Base-by-base conservation (phyloP, 1,284 basidiomycete species). In the Filobasidium uniguttulatum region DNA sequence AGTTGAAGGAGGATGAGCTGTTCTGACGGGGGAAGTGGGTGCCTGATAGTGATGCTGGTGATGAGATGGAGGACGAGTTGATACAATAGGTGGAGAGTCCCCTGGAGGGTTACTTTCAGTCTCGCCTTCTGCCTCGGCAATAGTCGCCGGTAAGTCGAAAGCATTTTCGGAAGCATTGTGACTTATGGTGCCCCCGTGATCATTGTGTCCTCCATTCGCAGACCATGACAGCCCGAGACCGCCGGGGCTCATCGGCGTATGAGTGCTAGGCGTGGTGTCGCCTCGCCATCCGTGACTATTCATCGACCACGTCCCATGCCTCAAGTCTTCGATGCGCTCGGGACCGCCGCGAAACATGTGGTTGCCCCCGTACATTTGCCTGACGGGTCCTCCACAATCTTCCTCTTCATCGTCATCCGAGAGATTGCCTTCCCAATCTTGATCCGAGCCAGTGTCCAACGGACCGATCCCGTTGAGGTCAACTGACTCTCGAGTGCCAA, bases 401-500 rank as follows among this genome's bases (percentile, higher is more conserved):
- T n/a, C n/a, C n/a, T n/a, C n/a, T n/a, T 43, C 40, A 4, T 38
- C 36, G 15, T 43, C 40, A 43, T 43, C 40, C 9, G 40, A 43
- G 10, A 43, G 40, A 43, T 43, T 26, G 6, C 40, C 40, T 28
- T 43, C 40, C 40, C 40, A 43, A 43, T 43, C 40, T n/a, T 43
- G 25, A 43, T 43, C 40, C 9, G 40, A 43, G 10, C 26, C 25
- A 43, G 26, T 26, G 6, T 26, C 40, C 17, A 28, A 23, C 40
- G 25, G 29, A 43, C 29, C 40, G 15, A 26, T 26, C 29, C 29
- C 29, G 23, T 43, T 26, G 26, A 43, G 23, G 23, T 43, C 40
- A 33, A n/a, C 10, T 33, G n/a, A 10, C 31, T n/a, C 9, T 33
- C n/a, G 31, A 10, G 31, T 33, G 31, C 31, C 9, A 33, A 33